Evolutionary conservation across 176 grass and related monocot genomes (phyloP), one percentile per base, ranked within the genome.

Genomic region (Zea luxurians): DNA sequence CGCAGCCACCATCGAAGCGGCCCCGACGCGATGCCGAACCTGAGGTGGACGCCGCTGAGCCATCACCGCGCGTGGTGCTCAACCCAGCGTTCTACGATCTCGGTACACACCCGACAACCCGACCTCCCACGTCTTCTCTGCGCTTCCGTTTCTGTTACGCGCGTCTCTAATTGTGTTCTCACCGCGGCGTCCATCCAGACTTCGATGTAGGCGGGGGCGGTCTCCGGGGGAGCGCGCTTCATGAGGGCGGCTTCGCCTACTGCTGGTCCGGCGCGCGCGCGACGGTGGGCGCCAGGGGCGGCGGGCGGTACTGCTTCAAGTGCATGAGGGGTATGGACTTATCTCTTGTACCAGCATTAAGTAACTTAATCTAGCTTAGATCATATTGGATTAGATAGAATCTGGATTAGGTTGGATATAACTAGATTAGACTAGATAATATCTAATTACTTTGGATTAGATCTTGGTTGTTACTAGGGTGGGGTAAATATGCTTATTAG

Each of bases 261-360:
- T 89, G 87, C 74, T 93, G 91, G 91, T 93, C 91, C 4, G 91
- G 91, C 42, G 84, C 91, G 78, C 84, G 91, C 47, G 84, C 87
- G 21, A 84, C 41, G 66, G 87, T 66, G 4, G 91, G 84, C 37
- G 80, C 49, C 18, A 61, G 74, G 16, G 64, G 87, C 48, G 84
- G 91, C 62, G 87, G 91, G 82, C 69, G 58, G 69, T 90, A 93
- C 71, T 90, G 91, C 69, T 93, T n/a, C n/a, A n/a, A n/a, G n/a
- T n/a, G n/a, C n/a, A n/a, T n/a, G n/a, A n/a, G n/a, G n/a, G n/a
- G n/a, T n/a, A n/a, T n/a, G n/a, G n/a, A n/a, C n/a, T n/a, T n/a
- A n/a, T n/a, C n/a, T n/a, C n/a, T n/a, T n/a, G n/a, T n/a, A n/a
- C n/a, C n/a, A n/a, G n/a, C n/a, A n/a, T n/a, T n/a, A n/a, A n/a